Evolutionary conservation across 2,329 filamentous ascomycete species (phyloP), one percentile per base, ranked within the genome.

Genomic region (Aspergillus alliaceus): DNA sequence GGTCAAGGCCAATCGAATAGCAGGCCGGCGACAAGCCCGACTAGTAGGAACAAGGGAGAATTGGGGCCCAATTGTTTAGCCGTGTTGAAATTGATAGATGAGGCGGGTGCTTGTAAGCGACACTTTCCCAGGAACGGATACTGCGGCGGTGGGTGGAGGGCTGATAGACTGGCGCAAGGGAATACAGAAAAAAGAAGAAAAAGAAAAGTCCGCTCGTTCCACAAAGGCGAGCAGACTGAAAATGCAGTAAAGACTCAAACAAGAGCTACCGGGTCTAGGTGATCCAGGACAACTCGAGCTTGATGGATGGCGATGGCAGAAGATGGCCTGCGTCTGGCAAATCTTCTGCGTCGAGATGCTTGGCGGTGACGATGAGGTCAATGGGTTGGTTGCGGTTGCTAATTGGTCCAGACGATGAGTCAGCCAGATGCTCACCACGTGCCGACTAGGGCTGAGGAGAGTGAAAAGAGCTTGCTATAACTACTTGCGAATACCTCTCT

Each of bases 321-420:
- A 42, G 46, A 60, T 51, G 25, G 49, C 29, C 46, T 44, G 31
- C 35, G 57, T 51, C 51, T 37, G 58, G 50, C 46, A 66, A 63
- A 64, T 63, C 58, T 59, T 44, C 34, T 31, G 24, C 48, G 25
- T 62, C 60, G 57, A 62, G 56, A 59, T 56, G 53, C 55, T 58
- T 64, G 57, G 55, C 59, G 55, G 59, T 57, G 54, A 52, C 37
- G 59, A 68, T 71, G 67, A 71, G 62, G 64, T 67, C 68, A 68
- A 65, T 62, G 22, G 34, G 5, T 6, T 18, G 6, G 18, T 31
- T 9, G 7, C 46, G 34, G 6, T 14, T 40, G 4, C 44, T 66
- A 59, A 63, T 68, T 69, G 66, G 64, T 15, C 18, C 22, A 14
- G 3, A 4, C 4, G 58, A 47, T 68, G 59, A 68, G 47, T 69